phyloP scores from a whole-genome alignment of 2,329 filamentous ascomycete species.

The Huntiella bhutanensis region DNA sequence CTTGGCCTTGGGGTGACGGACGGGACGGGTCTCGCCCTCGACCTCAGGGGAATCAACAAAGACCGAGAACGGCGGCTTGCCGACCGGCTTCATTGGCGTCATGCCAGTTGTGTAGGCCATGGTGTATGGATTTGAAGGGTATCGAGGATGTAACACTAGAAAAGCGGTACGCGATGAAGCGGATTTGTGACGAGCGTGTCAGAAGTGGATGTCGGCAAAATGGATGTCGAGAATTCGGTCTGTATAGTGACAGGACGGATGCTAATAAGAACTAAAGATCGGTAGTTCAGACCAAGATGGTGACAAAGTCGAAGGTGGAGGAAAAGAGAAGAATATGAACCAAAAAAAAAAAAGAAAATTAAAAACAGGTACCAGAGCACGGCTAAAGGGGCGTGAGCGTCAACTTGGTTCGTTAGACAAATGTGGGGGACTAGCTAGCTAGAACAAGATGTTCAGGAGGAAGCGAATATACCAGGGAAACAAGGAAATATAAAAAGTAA shows the following conservation, averaged over 20 bases:
- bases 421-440: too few relatives aligned
- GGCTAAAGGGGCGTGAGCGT: too few relatives aligned
- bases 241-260: background rate
- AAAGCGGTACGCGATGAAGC: background rate
- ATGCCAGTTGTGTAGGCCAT: conserved; percentile 25
- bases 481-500: too few relatives aligned
- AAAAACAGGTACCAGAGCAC: too few relatives aligned
- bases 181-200: background rate
- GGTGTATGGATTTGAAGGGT: conserved; percentile 6
- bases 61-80: conserved; percentile 56
- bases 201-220: too few relatives aligned
- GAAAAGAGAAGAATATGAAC: too few relatives aligned
- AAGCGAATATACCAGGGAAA: too few relatives aligned
- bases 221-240: background rate
- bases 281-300: too few relatives aligned
- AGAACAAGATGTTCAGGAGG: too few relatives aligned
- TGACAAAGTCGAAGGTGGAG: too few relatives aligned
- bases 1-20: conserved; percentile 52
- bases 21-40: conserved; percentile 68
- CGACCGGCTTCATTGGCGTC: conserved; percentile 37
- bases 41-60: conserved; percentile 50
- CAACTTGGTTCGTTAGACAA: too few relatives aligned
- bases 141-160: background rate
- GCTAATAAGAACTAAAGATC: background rate
- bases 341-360: too few relatives aligned